Evolutionary conservation across 441 rosid genomes (phyloP).

Genomic region (Viola pubescens): DNA sequence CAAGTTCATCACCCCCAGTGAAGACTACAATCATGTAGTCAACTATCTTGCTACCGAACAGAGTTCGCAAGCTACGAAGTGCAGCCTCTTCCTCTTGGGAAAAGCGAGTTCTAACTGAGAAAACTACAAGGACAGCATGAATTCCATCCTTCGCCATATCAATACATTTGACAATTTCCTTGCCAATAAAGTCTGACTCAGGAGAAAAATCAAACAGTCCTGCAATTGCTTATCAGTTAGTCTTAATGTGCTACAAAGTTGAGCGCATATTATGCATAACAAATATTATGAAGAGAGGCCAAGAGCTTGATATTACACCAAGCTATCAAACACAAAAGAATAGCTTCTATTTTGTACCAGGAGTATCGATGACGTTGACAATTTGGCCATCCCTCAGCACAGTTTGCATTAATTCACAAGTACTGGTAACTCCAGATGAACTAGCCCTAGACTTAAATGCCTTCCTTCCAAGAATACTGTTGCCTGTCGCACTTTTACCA

Average conservation of each 20-base stretch:
- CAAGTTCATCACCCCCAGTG: constrained; percentile 86
- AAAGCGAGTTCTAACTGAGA: constrained; percentile 54
- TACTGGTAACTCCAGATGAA: constrained; percentile 55
- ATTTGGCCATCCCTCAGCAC: constrained; percentile 45
- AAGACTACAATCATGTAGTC: constrained; percentile 75
- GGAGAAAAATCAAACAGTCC: constrained; percentile 71
- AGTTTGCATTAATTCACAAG: constrained; percentile 51
- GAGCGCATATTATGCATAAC: not conserved
- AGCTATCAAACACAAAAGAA: no score
- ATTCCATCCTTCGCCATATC: constrained; percentile 79
- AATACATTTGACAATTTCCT: constrained; percentile 73
- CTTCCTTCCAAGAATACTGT: constrained; percentile 63
- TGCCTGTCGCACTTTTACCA: constrained; percentile 92
- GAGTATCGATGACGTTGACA: constrained; percentile 76
- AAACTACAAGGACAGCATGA: constrained; percentile 67
- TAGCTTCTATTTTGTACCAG: constrained; percentile 37
- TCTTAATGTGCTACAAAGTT: not conserved
- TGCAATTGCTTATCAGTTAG: constrained; percentile 18
- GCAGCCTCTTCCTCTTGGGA: constrained; percentile 62
- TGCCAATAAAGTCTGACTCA: constrained; percentile 49
- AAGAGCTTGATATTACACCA: not conserved
- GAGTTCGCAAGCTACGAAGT: constrained; percentile 46
- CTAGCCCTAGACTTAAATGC: constrained; percentile 63
- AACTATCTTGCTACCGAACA: constrained; percentile 62
- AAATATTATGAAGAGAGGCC: constrained; percentile 1